Evolutionary conservation across 331 rosid species (phyloP), one percentile per base, ranked within the genome.

Genomic region (Erythrophleum ivorense): DNA sequence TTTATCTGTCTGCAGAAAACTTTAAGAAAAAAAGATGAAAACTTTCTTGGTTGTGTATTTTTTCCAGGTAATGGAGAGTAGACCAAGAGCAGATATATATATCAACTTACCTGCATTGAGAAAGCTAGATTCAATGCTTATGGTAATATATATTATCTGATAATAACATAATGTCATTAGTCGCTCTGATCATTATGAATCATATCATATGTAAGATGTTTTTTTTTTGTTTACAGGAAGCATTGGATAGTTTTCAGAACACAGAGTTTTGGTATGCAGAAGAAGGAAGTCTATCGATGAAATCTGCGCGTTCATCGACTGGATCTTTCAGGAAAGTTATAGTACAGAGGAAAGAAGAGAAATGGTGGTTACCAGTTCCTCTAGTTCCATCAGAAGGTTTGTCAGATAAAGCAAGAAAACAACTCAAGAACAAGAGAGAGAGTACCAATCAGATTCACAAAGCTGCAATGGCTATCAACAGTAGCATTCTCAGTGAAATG

Each of bases 351-450:
- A 91, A 90, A 78, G 97, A 94, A 38, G 97, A 91, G 71, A 94
- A 94, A 77, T 94, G 98, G 98, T 94, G 98, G 98, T 50, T 92
- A 76, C 98, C 98, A 18, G 86, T 90, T 54, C 98, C 98, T 36
- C 91, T 97, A 82, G 92, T 92, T 78, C 91, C 87, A 63, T 86
- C 97, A 0, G 91, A 84, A n/a, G 98, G 98, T 75, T 91, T 94
- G 38, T 92, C 98, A 7, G 94, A 91, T 72, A 91, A 88, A 81
- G 76, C 94, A 18, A 87, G 87, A 79, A 94, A 91, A 83, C 95
- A 90, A 10, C 80, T 94, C 41, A 74, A 78, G 60, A 91, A 91
- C 85, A 94, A 88, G 78, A 84, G 97, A 40, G 94, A 94, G 77
- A 88, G 94, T 62, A 88, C 91, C 33, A 94, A 90, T 79, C 98